Evolutionary conservation across 169 alveolate genomes (phyloP).

Genomic region (Besnoitia besnoiti): DNA sequence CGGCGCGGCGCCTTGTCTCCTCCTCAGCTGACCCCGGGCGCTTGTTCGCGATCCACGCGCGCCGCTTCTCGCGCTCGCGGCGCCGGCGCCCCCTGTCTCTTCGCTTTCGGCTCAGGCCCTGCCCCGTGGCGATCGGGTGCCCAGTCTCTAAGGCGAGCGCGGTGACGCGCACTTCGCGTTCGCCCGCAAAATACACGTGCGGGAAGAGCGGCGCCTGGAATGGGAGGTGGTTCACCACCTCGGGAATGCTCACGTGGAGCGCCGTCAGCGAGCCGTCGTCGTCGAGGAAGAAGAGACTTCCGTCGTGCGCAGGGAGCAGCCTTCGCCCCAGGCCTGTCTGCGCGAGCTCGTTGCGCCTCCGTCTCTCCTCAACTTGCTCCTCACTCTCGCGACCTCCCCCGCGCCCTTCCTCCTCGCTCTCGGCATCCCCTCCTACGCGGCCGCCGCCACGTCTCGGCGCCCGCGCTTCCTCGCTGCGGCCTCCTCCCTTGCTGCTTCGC

Average conservation of each 20-base stretch:
- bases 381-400: no score
- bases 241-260: conserved; percentile 49
- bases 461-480: neutral
- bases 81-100: neutral
- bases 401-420: neutral
- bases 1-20: no score
- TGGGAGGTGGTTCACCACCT: conserved; percentile 60
- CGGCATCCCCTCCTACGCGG: neutral
- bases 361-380: neutral
- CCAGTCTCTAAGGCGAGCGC: conserved; percentile 47
- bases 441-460: conserved; percentile 5
- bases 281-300: conserved; percentile 51
- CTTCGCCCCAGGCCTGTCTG: conserved; percentile 39
- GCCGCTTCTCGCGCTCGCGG: neutral
- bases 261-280: conserved; percentile 62
- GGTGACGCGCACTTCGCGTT: conserved; percentile 36
- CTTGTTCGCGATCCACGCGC: no score
- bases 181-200: conserved; percentile 50
- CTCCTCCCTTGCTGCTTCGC: conserved; percentile 36
- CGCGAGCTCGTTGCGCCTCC: conserved; percentile 16
- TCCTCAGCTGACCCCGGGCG: no score
- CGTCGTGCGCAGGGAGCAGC: conserved; percentile 58
- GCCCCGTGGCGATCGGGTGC: neutral
- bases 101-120: neutral
- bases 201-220: conserved; percentile 60